phyloP scores from a whole-genome alignment of 495 filamentous ascomycete species.

The Penicillium egyptiacum region DNA sequence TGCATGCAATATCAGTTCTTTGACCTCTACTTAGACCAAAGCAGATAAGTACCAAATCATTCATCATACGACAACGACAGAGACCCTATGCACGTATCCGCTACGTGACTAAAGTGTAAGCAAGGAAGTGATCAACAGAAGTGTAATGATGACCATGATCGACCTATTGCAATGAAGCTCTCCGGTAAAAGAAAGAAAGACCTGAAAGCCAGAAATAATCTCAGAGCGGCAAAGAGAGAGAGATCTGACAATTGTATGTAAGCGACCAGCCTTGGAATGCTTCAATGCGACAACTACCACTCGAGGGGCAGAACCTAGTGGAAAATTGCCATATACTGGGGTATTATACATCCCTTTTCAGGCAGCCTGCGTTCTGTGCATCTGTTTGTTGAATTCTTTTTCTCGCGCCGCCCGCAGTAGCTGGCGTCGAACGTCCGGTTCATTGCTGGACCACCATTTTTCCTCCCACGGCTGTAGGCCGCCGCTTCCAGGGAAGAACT shows the following conservation, averaged over 20 bases:
- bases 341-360: not conserved
- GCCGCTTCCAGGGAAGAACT: slow-evolving; percentile 34
- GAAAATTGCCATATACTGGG: not conserved
- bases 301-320: not conserved
- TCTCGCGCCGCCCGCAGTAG: not conserved
- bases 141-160: too few species aligned
- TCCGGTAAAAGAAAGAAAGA: too few species aligned
- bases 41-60: not conserved
- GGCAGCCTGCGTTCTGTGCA: not conserved
- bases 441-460: not conserved
- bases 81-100: too few species aligned
- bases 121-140: too few species aligned
- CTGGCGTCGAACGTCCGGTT: not conserved
- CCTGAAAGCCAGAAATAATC: too few species aligned
- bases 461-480: not conserved
- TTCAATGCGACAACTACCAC: not conserved
- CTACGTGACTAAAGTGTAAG: too few species aligned
- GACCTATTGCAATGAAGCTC: too few species aligned
- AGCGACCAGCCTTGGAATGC: too few species aligned
- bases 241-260: too few species aligned
- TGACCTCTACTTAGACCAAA: not conserved
- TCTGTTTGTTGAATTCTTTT: not conserved
- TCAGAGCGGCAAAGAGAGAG: too few species aligned
- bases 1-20: not conserved
- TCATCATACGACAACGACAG: not conserved